Evolutionary conservation across 2,329 filamentous ascomycete species (phyloP).

Genomic region (Clarireedia hainanense): DNA sequence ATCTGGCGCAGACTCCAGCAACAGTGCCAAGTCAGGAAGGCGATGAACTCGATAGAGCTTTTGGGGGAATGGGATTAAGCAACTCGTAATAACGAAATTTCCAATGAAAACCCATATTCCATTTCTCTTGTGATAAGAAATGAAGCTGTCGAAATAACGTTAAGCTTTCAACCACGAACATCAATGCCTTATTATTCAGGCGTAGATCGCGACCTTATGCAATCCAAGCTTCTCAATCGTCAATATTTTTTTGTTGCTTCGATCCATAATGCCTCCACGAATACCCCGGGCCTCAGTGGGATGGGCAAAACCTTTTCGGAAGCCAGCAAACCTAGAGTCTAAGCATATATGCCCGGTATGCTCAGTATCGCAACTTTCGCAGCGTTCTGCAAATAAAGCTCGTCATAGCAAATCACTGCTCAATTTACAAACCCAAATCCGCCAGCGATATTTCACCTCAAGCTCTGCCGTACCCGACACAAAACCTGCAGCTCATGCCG

Average conservation of each 20-base stretch:
- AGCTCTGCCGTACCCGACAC: background rate
- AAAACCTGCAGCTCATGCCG: background rate
- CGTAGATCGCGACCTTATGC: background rate
- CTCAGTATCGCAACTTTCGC: constrained; percentile 11
- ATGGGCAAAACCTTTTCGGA: constrained; percentile 9
- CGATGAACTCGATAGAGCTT: constrained; percentile 45
- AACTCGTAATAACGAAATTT: constrained; percentile 10
- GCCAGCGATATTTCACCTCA: constrained; percentile 10
- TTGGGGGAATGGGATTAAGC: constrained; percentile 39
- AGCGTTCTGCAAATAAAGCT: constrained; percentile 4
- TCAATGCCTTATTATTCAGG: constrained; percentile 9
- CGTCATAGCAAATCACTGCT: constrained; percentile 7
- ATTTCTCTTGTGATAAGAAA: constrained; percentile 1
- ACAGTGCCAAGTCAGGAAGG: constrained; percentile 38
- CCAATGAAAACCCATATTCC: background rate
- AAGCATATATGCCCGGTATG: constrained; percentile 24
- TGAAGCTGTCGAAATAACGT: constrained; percentile 1
- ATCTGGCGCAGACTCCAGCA: constrained; percentile 27
- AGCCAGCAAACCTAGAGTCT: constrained; percentile 7
- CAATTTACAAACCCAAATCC: constrained; percentile 5
- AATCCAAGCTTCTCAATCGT: background rate
- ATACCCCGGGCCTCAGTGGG: constrained; percentile 20
- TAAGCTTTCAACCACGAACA: background rate
- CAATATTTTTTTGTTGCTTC: background rate
- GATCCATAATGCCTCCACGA: constrained; percentile 29